Conservation (phyloP, 1,284 basidiomycete species). For the Butyriboletus appendiculatus region DNA sequence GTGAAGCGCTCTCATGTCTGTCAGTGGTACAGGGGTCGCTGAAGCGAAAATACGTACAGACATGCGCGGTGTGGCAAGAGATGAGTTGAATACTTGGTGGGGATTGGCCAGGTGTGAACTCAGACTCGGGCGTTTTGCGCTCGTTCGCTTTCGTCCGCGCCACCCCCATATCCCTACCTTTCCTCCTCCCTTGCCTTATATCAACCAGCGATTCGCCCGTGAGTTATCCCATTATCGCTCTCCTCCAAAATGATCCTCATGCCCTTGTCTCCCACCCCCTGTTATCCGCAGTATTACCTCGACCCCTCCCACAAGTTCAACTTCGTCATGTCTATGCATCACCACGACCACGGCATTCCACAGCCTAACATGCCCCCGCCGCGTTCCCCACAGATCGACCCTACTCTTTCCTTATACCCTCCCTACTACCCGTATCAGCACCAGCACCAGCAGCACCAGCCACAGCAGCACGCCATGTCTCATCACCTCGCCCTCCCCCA, state of each 20-base stretch:
- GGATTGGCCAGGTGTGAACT: neutral
- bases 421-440: slow-evolving; percentile 55
- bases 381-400: slow-evolving; percentile 63
- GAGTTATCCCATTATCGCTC: slow-evolving; percentile 5
- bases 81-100: neutral
- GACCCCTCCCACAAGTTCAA: slow-evolving; percentile 12
- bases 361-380: slow-evolving; percentile 53
- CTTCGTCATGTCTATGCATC: slow-evolving; percentile 38
- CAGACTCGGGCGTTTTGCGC: too few species aligned
- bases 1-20: neutral
- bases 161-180: neutral
- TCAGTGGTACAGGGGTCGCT: neutral
- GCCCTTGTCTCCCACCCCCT: slow-evolving; percentile 17
- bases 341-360: slow-evolving; percentile 39
- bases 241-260: slow-evolving; percentile 14
- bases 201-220: slow-evolving; percentile 7
- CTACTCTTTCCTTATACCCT: slow-evolving; percentile 61
- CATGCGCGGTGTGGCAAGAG: neutral
- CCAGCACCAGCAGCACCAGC: slow-evolving; percentile 44
- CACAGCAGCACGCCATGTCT: slow-evolving; percentile 39
- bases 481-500: slow-evolving; percentile 48
- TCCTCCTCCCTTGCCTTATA: slow-evolving; percentile 1
- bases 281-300: slow-evolving; percentile 26
- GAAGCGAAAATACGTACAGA: neutral
- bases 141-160: too few species aligned